phyloP scores from a whole-genome alignment of 805 yeast species.

The Trichomonascus vanleenenianus region DNA sequence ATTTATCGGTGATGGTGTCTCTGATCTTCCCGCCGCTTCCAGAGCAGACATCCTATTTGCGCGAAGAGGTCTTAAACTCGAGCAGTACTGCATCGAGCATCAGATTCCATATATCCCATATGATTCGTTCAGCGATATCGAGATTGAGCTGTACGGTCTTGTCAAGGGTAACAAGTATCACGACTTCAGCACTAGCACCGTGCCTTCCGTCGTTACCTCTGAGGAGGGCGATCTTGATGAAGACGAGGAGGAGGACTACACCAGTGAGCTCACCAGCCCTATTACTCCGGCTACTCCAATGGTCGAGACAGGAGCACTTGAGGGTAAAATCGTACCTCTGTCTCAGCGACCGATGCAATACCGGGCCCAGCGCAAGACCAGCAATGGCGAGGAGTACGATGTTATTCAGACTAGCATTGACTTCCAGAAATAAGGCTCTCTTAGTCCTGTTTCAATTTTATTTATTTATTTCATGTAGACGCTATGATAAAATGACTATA shows the following conservation, averaged over 20 bases:
- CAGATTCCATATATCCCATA: slow-evolving; percentile 35
- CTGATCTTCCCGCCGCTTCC: slow-evolving; percentile 38
- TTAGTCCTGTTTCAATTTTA: no score
- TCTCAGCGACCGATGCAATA: no score
- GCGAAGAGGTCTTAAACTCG: slow-evolving; percentile 34
- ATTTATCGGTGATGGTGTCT: slow-evolving; percentile 53
- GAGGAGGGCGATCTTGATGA: no score
- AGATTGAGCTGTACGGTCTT: slow-evolving; percentile 27
- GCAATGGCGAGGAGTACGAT: no score
- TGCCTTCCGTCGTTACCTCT: no score
- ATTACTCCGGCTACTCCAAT: not conserved
- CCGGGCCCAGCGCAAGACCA: no score
- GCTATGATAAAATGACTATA: no score
- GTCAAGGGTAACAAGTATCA: slow-evolving; percentile 9
- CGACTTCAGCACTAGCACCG: not conserved
- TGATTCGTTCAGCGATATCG: slow-evolving; percentile 34
- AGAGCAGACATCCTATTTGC: slow-evolving; percentile 39
- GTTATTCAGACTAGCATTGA: no score
- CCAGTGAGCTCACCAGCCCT: not conserved
- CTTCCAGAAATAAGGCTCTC: no score
- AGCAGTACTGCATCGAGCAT: slow-evolving; percentile 34
- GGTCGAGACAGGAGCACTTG: not conserved
- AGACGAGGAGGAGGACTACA: not conserved
- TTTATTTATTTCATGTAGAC: no score
- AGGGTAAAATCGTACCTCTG: no score